Evolutionary conservation across 331 rosid species (phyloP).

Genomic region (Quercus tomentella): DNA sequence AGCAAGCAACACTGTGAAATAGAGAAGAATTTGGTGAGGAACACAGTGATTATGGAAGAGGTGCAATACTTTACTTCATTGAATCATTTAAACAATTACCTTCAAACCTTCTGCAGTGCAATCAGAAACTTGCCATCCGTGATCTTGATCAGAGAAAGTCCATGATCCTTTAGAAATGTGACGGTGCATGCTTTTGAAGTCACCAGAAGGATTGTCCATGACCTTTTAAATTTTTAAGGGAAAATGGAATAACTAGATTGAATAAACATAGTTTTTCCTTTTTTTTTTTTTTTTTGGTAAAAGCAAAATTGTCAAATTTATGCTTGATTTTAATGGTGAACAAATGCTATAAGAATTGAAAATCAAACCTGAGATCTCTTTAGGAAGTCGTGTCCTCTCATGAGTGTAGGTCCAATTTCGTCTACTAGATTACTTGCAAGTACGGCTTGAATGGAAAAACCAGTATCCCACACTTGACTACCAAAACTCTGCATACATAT

Average conservation of each 20-base stretch:
- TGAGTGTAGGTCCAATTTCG: conserved; percentile 40
- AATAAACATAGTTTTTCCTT: too few relatives aligned
- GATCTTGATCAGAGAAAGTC: conserved; percentile 87
- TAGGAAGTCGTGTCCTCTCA: conserved; percentile 57
- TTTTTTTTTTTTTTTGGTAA: too few relatives aligned
- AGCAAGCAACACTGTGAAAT: conserved; percentile 57
- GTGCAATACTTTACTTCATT: neutral
- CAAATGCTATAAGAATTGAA: neutral
- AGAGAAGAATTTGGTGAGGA: neutral
- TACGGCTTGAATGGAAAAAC: conserved; percentile 62
- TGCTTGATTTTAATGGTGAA: neutral
- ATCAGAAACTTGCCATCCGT: conserved; percentile 85
- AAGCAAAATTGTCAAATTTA: too few relatives aligned
- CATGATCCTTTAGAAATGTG: conserved; percentile 80
- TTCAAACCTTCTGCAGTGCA: conserved; percentile 66
- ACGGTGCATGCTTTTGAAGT: conserved; percentile 54
- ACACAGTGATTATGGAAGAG: neutral
- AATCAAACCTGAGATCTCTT: conserved; percentile 55
- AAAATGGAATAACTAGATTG: neutral
- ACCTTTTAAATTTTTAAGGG: conserved; percentile 13
- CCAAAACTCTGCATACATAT: conserved; percentile 55
- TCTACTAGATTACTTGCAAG: conserved; percentile 42
- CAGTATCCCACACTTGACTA: conserved; percentile 69
- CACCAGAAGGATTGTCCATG: conserved; percentile 48
- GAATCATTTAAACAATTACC: conserved; percentile 23